Evolutionary conservation across 306 rosid genomes (phyloP), one percentile per base, ranked within the genome.

Genomic region (Cyclanthera cordifolia): DNA sequence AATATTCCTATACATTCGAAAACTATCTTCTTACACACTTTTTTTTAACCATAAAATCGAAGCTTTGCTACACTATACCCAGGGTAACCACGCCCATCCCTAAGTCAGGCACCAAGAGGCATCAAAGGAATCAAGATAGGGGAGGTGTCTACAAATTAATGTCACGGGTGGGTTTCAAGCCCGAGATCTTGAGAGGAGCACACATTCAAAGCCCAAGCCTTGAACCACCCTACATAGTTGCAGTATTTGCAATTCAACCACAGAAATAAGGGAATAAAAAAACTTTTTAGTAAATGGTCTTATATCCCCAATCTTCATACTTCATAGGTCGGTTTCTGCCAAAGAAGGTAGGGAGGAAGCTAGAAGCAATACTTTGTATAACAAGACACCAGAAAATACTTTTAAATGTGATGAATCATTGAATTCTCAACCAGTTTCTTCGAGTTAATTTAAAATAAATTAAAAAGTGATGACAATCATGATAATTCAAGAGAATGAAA

Each of bases 361-460:
- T 55, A 55, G 19, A 64, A 13, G 69, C 69, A 41, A 64, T 64
- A 21, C 34, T 20, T 64, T 4, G 19, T 64, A 21, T 64, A 60
- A 64, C 17, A 64, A 64, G 52, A 34, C 32, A 63, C 52, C 51
- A 12, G 52, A 2, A 63, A 37, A 63, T 12, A 32, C 3, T 5
- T 5, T 63, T 63, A 17, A 9, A 13, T 4, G 24, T 39, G 15
- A 63, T 17, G 30, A 37, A 37, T 63, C 4, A 32, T 60, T 17
- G 30, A 37, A 37, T 63, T 9, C 51, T 60, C 2, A 4, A 63
- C 51, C 51, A 34, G 8, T 34, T 60, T 34, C 48, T 60, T 60
- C 2, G 4, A 41, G 9, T 9, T 39, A 39, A 9, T 41, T 41
- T 41, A 43, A 11, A 43, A 43, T 10, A 43, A 7, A 10, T 9